Base-by-base conservation (phyloP, 768 basidiomycete genomes). In the Dioszegia hungarica region DNA sequence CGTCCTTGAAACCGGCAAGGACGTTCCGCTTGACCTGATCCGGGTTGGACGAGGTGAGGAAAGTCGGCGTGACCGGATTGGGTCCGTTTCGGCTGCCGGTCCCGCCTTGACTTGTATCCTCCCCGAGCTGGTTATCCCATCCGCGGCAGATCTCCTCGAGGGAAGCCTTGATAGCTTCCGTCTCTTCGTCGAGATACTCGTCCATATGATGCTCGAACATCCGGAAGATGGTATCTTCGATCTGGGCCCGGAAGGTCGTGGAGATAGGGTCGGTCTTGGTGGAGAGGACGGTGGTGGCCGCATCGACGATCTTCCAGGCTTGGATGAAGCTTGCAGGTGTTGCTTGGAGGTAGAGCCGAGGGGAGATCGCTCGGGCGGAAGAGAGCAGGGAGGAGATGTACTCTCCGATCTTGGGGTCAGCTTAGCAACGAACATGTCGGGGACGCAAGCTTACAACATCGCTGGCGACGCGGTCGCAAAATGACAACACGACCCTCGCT, bases 161-260 rank as follows among this genome's bases (percentile, higher is more conserved):
- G 0, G 81, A 78, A 4, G 80, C 81, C 67, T 90, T 90, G 47
- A 90, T 81, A 57, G 81, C 82, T 56, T 95, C 93, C 5, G 87
- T 82, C 74, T 99, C 94, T 70, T 97, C 91, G 58, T 91, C 88
- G 2, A 98, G 85, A 67, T 98, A 98, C 68, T 97, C 93, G 70
- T 95, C 93, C 90, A 98, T 95, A 73, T 93, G 88, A 10, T 82
- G 79, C 75, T 98, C 93, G 64, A 97, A 98, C 90, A 97, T 95
- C 43, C 82, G 83, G 74, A 90, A 94, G 12, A 91, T 93, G 64
- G 59, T 14, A 73, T 94, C 89, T 72, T 95, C 90, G 3, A 88
- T 77, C 15, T 75, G 29, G 1, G 57, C 62, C 28, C 54, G 51
- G 2, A 55, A 33, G 34, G 38, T 54, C 2, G 49, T 2, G 15